These are phyloP conservation scores for Eimeria praecox DNA, from an alignment of 169 alveolate species.

Conservation along the genomic window DNA sequence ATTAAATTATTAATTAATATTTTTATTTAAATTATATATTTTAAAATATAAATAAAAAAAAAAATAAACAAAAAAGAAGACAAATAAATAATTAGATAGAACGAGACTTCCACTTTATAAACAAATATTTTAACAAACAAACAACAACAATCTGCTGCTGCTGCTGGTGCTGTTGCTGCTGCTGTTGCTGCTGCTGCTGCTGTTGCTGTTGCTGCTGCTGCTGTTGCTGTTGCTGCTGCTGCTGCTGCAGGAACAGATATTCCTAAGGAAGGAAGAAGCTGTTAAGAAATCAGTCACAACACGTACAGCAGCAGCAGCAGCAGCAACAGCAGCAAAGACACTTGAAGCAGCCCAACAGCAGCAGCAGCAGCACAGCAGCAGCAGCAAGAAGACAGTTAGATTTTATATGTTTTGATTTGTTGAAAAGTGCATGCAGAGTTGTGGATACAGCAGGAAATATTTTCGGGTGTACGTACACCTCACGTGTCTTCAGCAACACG, in stretches of 20 bases:
- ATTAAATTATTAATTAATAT: no score
- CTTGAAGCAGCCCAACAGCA: neutral
- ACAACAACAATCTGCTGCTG: no score
- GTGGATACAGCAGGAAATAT: neutral
- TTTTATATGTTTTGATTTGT: neutral
- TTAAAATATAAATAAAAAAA: no score
- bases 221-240: neutral
- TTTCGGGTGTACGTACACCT: neutral
- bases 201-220: conserved; percentile 10
- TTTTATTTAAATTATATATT: no score
- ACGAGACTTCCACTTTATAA: neutral
- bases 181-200: conserved; percentile 25
- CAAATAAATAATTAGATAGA: neutral
- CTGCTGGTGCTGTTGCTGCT: neutral
- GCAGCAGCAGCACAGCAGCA: neutral
- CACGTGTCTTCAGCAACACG: neutral
- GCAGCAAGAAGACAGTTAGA: neutral
- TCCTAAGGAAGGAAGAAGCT: neutral
- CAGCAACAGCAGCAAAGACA: neutral
- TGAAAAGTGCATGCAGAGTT: neutral
- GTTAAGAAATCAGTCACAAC: neutral
- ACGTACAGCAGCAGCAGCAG: neutral
- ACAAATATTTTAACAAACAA: no score
- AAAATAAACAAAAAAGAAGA: neutral
- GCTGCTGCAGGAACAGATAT: conserved; percentile 1